A percentile compares a stretch with the other conserved stretches of the same genome.
Conservation (phyloP, 257 asterid genomes). For the Thymus mandschuricus region DNA sequence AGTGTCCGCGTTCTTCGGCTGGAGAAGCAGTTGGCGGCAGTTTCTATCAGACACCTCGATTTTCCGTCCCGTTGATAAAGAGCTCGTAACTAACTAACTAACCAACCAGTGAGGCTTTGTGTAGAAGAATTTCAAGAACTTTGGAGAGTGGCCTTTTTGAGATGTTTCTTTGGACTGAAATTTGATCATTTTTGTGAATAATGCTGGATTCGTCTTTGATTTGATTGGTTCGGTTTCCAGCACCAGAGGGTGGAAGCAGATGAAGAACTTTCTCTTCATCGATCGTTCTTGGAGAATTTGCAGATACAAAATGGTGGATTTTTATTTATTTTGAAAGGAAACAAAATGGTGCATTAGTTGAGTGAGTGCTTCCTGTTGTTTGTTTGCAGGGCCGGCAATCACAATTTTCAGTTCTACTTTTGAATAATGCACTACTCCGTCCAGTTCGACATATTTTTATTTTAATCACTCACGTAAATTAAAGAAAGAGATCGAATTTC, state of each 20-base stretch:
- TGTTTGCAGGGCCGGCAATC: slow-evolving; percentile 34
- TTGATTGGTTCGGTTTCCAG: slow-evolving; percentile 13
- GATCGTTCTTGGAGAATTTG: not conserved
- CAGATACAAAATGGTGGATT: slow-evolving; percentile 29
- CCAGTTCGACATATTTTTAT: no score
- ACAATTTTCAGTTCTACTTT: slow-evolving; percentile 19
- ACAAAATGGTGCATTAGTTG: no score
- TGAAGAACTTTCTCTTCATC: slow-evolving; percentile 30
- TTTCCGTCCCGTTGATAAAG: no score
- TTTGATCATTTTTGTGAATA: not conserved
- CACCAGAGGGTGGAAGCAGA: slow-evolving; percentile 30
- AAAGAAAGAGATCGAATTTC: no score
- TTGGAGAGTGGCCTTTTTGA: slow-evolving; percentile 19
- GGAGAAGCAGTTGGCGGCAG: slow-evolving; percentile 20
- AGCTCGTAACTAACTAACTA: no score
- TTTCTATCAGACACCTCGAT: slow-evolving; percentile 27
- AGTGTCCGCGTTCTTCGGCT: slow-evolving; percentile 10
- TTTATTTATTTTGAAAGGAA: no score
- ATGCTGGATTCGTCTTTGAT: not conserved
- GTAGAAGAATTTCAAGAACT: slow-evolving; percentile 27
- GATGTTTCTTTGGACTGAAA: not conserved
- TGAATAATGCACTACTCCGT: no score
- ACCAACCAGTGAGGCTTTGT: slow-evolving; percentile 29
- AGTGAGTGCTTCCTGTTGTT: slow-evolving; percentile 11
- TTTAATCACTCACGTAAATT: no score